phyloP scores from a whole-genome alignment of 2,329 filamentous ascomycete species.

The Macroventuria anomochaeta region DNA sequence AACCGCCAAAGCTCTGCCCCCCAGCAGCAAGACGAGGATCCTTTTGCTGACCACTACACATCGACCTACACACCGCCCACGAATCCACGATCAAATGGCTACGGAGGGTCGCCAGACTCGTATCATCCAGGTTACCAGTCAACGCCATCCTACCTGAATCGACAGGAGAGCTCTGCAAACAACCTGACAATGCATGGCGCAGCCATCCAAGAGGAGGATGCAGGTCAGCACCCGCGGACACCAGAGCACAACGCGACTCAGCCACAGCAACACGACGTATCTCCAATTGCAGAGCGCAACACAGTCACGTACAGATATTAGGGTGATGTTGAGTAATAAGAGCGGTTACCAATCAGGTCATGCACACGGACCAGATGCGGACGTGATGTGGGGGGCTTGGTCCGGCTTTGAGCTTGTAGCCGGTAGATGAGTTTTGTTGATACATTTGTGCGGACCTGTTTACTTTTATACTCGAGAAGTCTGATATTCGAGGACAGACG shows the following conservation, averaged over 20 bases:
- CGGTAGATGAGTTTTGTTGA: background rate
- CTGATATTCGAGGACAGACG: background rate
- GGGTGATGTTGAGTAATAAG: constrained; percentile 9
- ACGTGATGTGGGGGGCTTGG: constrained; percentile 11
- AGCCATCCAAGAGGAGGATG: constrained; percentile 38
- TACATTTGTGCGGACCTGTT: background rate
- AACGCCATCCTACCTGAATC: constrained; percentile 52
- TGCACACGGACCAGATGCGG: constrained; percentile 10
- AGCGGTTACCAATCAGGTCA: constrained; percentile 9
- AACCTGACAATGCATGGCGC: constrained; percentile 57
- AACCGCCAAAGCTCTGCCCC: constrained; percentile 19
- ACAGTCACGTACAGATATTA: constrained; percentile 49
- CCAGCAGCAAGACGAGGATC: constrained; percentile 41
- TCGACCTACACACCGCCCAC: constrained; percentile 39
- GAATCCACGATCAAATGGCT: constrained; percentile 21
- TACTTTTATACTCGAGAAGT: background rate
- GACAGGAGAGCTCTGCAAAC: constrained; percentile 53
- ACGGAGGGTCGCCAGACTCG: constrained; percentile 32
- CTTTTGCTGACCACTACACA: constrained; percentile 53
- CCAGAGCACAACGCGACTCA: constrained; percentile 29
- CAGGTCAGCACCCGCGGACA: constrained; percentile 33
- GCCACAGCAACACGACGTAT: constrained; percentile 37
- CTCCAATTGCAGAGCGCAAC: constrained; percentile 46
- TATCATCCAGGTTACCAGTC: constrained; percentile 47
- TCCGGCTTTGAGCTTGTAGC: background rate